phyloP scores from a whole-genome alignment of 306 rosid genomes.

The Quercus rubra region DNA sequence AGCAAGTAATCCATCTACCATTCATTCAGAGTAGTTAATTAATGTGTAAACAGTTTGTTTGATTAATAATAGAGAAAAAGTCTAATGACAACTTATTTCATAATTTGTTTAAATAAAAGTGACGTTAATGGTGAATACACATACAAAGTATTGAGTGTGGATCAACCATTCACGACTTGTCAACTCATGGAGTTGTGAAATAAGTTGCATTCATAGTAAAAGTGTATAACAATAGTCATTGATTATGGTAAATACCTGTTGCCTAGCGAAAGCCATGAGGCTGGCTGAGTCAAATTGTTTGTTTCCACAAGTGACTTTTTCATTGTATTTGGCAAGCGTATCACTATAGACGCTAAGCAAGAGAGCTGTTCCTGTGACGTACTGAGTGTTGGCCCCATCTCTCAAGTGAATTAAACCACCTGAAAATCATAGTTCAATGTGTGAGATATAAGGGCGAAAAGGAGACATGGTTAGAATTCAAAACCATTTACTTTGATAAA shows the following conservation, averaged over 20 bases:
- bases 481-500: neutral
- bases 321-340: slow-evolving; percentile 44
- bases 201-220: too few species aligned
- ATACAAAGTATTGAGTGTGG: too few species aligned
- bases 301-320: slow-evolving; percentile 47
- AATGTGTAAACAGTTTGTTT: neutral
- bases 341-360: slow-evolving; percentile 59
- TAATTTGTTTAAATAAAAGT: too few species aligned
- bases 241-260: slow-evolving; percentile 43
- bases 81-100: too few species aligned
- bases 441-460: too few species aligned
- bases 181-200: too few species aligned
- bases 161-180: too few species aligned
- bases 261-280: slow-evolving; percentile 52
- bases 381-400: slow-evolving; percentile 90
- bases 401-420: slow-evolving; percentile 72
- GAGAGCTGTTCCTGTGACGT: slow-evolving; percentile 59
- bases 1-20: slow-evolving; percentile 70
- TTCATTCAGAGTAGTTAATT: neutral
- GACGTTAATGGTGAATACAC: too few species aligned
- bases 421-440: slow-evolving; percentile 8
- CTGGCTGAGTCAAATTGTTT: slow-evolving; percentile 27
- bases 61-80: neutral
- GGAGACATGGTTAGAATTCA: too few species aligned
- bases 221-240: too few species aligned